These are phyloP conservation scores for Cephalotrichum gorgonifer DNA, from an alignment of 2,329 filamentous ascomycete species.

Conservation along the genomic window DNA sequence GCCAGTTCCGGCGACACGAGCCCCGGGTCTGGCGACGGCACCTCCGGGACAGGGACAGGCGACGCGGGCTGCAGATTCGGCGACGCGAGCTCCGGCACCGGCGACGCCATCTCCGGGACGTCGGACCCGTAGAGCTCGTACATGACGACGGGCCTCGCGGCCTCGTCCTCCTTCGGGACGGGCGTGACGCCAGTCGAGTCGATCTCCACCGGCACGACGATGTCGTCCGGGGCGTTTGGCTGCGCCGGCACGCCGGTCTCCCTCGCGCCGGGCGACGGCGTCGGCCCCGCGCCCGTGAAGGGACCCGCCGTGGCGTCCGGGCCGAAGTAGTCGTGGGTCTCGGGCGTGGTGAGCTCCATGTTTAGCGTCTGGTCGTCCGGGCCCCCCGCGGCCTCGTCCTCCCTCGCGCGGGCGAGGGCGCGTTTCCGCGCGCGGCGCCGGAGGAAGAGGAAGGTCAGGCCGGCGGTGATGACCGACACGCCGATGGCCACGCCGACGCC, in stretches of 20 bases:
- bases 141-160: slow-evolving; percentile 19
- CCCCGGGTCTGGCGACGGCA: no score
- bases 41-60: no score
- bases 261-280: slow-evolving; percentile 19
- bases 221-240: slow-evolving; percentile 38
- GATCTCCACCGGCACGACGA: slow-evolving; percentile 43
- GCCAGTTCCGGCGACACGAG: no score
- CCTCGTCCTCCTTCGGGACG: not conserved
- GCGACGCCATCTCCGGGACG: slow-evolving; percentile 7
- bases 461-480: slow-evolving; percentile 24
- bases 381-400: slow-evolving; percentile 7
- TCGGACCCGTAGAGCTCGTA: slow-evolving; percentile 36
- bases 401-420: slow-evolving; percentile 11
- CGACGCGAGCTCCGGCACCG: slow-evolving; percentile 1
- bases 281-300: slow-evolving; percentile 25
- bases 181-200: slow-evolving; percentile 21
- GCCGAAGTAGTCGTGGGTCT: slow-evolving; percentile 31
- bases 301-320: slow-evolving; percentile 33
- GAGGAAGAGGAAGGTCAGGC: slow-evolving; percentile 32
- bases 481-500: slow-evolving; percentile 39
- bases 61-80: not conserved
- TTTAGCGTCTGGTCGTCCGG: slow-evolving; percentile 22
- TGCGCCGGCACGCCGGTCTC: slow-evolving; percentile 28
- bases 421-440: slow-evolving; percentile 20
- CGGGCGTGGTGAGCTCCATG: slow-evolving; percentile 13